Conservation (phyloP, 2,329 filamentous ascomycete genomes). For the Diplodia mutila region DNA sequence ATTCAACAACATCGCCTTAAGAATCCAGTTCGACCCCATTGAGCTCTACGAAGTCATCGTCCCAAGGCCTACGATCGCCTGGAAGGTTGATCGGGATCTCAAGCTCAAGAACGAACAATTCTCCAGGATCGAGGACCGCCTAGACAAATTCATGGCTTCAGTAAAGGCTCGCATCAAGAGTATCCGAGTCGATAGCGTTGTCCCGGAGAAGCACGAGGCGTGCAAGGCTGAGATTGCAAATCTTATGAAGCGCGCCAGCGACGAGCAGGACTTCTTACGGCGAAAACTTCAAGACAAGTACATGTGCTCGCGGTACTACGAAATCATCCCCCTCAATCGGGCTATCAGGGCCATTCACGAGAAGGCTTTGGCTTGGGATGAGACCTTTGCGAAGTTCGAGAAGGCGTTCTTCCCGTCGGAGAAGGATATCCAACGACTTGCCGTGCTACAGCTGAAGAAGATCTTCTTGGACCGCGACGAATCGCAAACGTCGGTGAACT, state of each 20-base stretch:
- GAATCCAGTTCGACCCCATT: constrained; percentile 90
- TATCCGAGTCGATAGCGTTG: constrained; percentile 88
- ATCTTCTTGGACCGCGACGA: constrained; percentile 89
- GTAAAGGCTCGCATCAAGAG: constrained; percentile 81
- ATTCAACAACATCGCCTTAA: constrained; percentile 79
- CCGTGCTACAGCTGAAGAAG: constrained; percentile 89
- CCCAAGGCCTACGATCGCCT: constrained; percentile 85
- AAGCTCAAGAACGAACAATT: constrained; percentile 93
- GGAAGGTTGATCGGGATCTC: constrained; percentile 96
- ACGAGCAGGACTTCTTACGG: constrained; percentile 76
- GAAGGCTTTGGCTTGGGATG: constrained; percentile 91
- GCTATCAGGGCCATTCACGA: constrained; percentile 90
- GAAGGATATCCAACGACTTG: constrained; percentile 91
- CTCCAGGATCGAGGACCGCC: constrained; percentile 75
- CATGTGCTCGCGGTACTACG: constrained; percentile 92
- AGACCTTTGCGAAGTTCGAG: constrained; percentile 87
- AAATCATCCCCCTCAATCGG: constrained; percentile 90
- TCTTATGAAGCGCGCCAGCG: constrained; percentile 76
- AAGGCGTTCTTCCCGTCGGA: constrained; percentile 90
- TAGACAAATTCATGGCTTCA: constrained; percentile 84
- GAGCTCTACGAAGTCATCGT: constrained; percentile 94
- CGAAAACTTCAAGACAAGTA: constrained; percentile 86
- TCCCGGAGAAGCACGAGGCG: constrained; percentile 81
- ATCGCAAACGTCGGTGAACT: constrained; percentile 73
- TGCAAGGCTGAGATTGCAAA: constrained; percentile 82